phyloP scores from a whole-genome alignment of 1,284 basidiomycete species.

The Gomphus bonarii region DNA sequence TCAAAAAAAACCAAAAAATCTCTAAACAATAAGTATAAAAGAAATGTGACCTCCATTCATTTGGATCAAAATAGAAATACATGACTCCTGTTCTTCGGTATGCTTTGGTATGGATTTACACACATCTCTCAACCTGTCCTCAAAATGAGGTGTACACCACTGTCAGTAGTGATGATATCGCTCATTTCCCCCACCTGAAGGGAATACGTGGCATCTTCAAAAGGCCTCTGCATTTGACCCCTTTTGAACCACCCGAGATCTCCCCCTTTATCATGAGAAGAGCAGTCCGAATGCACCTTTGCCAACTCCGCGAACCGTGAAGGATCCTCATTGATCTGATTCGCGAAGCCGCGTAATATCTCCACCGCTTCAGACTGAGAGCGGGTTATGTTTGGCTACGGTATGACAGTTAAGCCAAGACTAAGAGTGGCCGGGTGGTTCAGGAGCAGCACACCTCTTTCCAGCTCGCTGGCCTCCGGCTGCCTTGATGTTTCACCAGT shows the following conservation, averaged over 20 bases:
- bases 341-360: slow-evolving; percentile 58
- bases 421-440: background rate
- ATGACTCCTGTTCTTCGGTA: background rate
- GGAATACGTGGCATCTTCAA: slow-evolving; percentile 85
- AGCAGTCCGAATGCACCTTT: slow-evolving; percentile 73
- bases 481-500: slow-evolving; percentile 85
- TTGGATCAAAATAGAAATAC: background rate
- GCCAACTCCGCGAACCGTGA: slow-evolving; percentile 74
- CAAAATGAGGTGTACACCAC: slow-evolving; percentile 93
- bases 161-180: slow-evolving; percentile 83
- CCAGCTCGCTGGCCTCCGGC: slow-evolving; percentile 85
- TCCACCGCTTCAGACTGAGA: slow-evolving; percentile 83
- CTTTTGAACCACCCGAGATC: slow-evolving; percentile 82
- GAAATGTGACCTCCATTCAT: background rate
- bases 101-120: too few relatives aligned
- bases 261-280: slow-evolving; percentile 69
- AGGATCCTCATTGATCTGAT: slow-evolving; percentile 47
- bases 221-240: slow-evolving; percentile 96
- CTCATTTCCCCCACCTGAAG: slow-evolving; percentile 81
- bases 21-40: background rate
- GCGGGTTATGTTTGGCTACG: slow-evolving; percentile 73
- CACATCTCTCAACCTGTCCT: slow-evolving; percentile 57
- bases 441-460: slow-evolving; percentile 60
- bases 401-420: background rate
- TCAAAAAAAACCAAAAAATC: background rate